Conservation (phyloP, 176 grass and related monocot species). For the Tillandsia leiboldiana region DNA sequence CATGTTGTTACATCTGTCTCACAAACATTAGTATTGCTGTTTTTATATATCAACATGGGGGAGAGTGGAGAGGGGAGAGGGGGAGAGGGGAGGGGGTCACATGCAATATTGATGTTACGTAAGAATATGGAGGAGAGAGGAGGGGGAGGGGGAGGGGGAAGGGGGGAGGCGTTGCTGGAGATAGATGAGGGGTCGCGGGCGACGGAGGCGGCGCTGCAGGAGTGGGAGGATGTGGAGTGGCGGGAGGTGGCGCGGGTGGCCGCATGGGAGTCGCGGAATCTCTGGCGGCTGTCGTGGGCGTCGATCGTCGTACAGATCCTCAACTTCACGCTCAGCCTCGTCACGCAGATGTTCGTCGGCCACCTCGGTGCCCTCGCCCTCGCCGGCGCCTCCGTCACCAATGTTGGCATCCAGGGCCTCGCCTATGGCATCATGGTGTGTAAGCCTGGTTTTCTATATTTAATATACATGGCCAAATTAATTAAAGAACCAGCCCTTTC, state of each 20-base stretch:
- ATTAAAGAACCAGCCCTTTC: too few relatives aligned
- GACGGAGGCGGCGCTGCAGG: conserved; percentile 44
- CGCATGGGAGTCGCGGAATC: conserved; percentile 59
- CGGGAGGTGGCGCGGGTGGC: conserved; percentile 21
- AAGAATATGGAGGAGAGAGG: conserved; percentile 35
- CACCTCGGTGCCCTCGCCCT: conserved; percentile 60
- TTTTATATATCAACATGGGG: too few relatives aligned
- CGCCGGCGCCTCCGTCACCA: conserved; percentile 72
- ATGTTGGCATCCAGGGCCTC: conserved; percentile 79
- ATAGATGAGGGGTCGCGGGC: conserved; percentile 20
- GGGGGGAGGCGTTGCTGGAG: conserved; percentile 17
- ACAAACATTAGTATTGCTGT: too few relatives aligned
- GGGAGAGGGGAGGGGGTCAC: background rate
- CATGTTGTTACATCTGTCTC: too few relatives aligned
- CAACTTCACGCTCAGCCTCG: conserved; percentile 70
- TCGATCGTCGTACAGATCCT: conserved; percentile 58
- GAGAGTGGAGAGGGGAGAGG: background rate
- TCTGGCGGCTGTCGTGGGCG: conserved; percentile 72
- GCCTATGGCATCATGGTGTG: conserved; percentile 67
- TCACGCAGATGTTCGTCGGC: conserved; percentile 81
- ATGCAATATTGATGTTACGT: too few relatives aligned
- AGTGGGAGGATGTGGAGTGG: conserved; percentile 31
- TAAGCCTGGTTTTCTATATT: too few relatives aligned
- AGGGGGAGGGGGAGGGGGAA: background rate
- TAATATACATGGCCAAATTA: too few relatives aligned